Evolutionary conservation across 1,139 yeast species (phyloP).

Genomic region (Yamadazyma triangularis): DNA sequence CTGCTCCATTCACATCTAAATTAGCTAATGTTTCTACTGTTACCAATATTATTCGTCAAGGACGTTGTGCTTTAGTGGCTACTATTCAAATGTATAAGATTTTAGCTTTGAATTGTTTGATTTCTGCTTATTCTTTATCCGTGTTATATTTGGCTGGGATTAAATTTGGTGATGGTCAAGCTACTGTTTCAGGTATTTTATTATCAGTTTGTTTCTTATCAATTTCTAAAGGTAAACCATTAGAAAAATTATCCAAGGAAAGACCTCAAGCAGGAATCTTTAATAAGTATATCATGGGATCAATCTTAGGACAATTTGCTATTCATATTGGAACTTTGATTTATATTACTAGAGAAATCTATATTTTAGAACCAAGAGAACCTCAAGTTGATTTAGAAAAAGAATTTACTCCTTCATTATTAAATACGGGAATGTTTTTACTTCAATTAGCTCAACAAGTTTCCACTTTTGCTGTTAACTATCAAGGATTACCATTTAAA

Average conservation of each 20-base stretch:
- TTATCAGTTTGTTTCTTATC: conserved; percentile 93
- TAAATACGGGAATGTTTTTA: conserved; percentile 94
- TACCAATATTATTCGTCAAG: conserved; percentile 92
- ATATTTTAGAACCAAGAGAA: conserved; percentile 85
- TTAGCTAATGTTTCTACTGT: conserved; percentile 90
- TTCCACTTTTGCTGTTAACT: conserved; percentile 95
- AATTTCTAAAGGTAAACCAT: conserved; percentile 89
- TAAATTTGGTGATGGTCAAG: conserved; percentile 96
- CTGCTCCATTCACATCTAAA: conserved; percentile 98
- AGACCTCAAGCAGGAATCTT: conserved; percentile 98
- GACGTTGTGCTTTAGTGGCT: conserved; percentile 96
- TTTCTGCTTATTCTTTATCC: conserved; percentile 92
- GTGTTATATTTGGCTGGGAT: conserved; percentile 96
- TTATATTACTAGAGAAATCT: conserved; percentile 79
- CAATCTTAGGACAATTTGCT: conserved; percentile 94
- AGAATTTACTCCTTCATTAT: conserved; percentile 78
- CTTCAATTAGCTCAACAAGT: conserved; percentile 95
- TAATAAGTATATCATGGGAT: conserved; percentile 93
- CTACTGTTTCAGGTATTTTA: conserved; percentile 87
- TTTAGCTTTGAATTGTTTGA: conserved; percentile 91
- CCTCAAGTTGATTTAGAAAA: conserved; percentile 87
- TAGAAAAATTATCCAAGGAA: conserved; percentile 83
- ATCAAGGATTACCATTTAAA: conserved; percentile 96
- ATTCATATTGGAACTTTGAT: conserved; percentile 81
- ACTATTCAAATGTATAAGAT: conserved; percentile 99